Conservation (phyloP, 2,329 filamentous ascomycete species). For the Fusarium ambrosium region DNA sequence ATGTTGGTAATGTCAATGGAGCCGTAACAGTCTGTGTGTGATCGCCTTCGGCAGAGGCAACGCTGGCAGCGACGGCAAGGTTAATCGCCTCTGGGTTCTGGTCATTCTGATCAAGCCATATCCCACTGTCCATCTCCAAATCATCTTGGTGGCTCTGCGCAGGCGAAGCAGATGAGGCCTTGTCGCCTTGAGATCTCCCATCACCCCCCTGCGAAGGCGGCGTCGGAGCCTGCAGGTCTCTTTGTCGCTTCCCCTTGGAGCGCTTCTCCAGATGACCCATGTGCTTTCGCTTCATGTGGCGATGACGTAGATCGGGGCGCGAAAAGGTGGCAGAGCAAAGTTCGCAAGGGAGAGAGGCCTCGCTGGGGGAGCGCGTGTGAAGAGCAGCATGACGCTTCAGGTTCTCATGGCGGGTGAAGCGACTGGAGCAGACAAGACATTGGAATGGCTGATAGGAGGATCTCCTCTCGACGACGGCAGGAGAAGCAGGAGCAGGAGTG, state of each 20-base stretch:
- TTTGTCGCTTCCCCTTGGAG: neutral
- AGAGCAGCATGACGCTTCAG: slow-evolving; percentile 56
- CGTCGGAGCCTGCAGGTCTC: slow-evolving; percentile 17
- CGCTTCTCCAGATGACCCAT: slow-evolving; percentile 37
- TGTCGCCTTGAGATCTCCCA: neutral
- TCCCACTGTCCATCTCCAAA: neutral
- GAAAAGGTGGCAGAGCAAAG: slow-evolving; percentile 57
- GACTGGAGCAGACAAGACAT: slow-evolving; percentile 54
- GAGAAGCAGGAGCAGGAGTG: neutral
- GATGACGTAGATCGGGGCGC: slow-evolving; percentile 54
- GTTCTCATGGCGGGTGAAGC: slow-evolving; percentile 43
- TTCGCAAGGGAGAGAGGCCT: slow-evolving; percentile 51
- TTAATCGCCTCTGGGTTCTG: neutral
- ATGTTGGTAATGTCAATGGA: neutral
- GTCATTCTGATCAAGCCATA: neutral
- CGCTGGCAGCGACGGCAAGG: slow-evolving; percentile 2
- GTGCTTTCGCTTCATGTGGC: slow-evolving; percentile 59
- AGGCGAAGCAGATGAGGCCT: slow-evolving; percentile 1
- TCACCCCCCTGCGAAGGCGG: slow-evolving; percentile 7
- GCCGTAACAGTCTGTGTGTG: neutral
- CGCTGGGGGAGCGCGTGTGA: slow-evolving; percentile 51
- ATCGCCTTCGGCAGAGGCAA: neutral
- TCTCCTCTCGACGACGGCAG: slow-evolving; percentile 2
- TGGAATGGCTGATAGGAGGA: slow-evolving; percentile 54
- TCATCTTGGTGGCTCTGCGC: slow-evolving; percentile 7